These are phyloP conservation scores for Ophiorrhiza pumila DNA, from an alignment of 257 asterid genomes.

Conservation along the genomic window DNA sequence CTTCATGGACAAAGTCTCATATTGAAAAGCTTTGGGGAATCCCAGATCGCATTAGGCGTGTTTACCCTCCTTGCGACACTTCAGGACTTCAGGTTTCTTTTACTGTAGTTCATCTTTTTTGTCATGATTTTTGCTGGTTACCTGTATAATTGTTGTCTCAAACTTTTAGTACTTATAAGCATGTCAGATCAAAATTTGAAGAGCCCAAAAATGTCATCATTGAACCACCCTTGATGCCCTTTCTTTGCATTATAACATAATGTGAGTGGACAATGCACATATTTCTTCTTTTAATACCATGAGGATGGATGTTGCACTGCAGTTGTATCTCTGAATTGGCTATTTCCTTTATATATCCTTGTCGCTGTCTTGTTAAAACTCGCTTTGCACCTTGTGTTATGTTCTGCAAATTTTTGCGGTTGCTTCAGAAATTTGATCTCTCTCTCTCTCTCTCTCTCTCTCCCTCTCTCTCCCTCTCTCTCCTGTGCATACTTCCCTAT, in stretches of 20 bases:
- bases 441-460: neutral
- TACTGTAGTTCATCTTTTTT: neutral
- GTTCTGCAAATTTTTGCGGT: no score
- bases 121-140: neutral
- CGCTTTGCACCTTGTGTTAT: neutral
- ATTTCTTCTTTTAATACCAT: neutral
- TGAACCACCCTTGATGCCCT: neutral
- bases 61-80: slow-evolving; percentile 96
- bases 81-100: slow-evolving; percentile 75
- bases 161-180: neutral
- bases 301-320: neutral
- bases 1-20: slow-evolving; percentile 93
- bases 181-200: neutral
- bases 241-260: neutral
- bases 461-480: neutral
- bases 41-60: slow-evolving; percentile 61
- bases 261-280: neutral
- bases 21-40: slow-evolving; percentile 90
- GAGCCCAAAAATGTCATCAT: neutral
- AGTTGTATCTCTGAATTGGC: neutral
- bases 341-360: neutral
- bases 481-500: neutral
- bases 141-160: neutral
- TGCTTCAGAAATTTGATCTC: neutral
- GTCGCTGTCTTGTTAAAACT: neutral